A percentile compares a stretch with the other conserved stretches of the same genome.
These are phyloP conservation scores for Blastocystis sp. DNA, from an alignment of 352 stramenopile genomes.

Conservation along the genomic window DNA sequence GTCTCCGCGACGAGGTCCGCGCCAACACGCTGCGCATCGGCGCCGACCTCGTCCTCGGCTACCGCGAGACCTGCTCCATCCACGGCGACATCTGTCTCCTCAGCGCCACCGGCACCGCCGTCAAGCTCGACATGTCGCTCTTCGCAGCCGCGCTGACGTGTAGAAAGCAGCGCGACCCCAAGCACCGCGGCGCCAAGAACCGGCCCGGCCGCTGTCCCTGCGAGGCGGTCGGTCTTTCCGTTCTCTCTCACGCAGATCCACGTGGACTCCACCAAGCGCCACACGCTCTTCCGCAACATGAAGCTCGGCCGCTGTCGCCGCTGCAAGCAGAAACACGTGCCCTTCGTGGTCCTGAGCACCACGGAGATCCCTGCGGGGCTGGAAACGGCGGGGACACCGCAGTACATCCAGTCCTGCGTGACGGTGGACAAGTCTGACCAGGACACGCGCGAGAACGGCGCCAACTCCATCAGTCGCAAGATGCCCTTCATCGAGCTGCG, in stretches of 20 bases:
- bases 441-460: conserved; percentile 81
- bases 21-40: conserved; percentile 85
- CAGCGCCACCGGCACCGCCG: conserved; percentile 80
- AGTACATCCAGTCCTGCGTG: conserved; percentile 86
- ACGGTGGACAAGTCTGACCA: conserved; percentile 67
- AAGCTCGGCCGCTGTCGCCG: neutral
- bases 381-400: conserved; percentile 75
- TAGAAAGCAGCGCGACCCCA: neutral
- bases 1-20: conserved; percentile 87
- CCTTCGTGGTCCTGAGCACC: conserved; percentile 58
- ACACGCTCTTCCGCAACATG: conserved; percentile 49
- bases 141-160: neutral
- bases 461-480: conserved; percentile 84
- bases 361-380: conserved; percentile 63
- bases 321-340: neutral
- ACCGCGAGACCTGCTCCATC: conserved; percentile 86
- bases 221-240: conserved; percentile 63
- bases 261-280: conserved; percentile 18
- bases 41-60: conserved; percentile 87
- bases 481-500: conserved; percentile 95
- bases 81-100: conserved; percentile 88
- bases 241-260: neutral
- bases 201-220: conserved; percentile 79
- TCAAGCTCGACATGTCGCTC: conserved; percentile 62
- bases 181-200: neutral